Base-by-base conservation (phyloP, 2,329 filamentous ascomycete genomes). In the Neoarthrinium moseri region DNA sequence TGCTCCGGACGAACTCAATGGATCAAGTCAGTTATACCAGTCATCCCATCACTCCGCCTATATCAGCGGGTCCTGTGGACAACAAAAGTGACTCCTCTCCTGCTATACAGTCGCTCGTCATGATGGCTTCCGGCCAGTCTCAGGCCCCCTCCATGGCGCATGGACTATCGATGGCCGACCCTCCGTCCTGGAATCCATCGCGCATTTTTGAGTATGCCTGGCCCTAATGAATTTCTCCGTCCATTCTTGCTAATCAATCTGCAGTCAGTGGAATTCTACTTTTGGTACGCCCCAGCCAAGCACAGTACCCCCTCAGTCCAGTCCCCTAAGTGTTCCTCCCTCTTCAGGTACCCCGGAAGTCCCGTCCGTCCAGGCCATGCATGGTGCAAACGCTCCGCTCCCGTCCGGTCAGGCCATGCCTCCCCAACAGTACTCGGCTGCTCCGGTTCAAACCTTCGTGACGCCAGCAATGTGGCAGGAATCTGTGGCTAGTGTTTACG, bases 211-310 rank as follows among this genome's bases (percentile, higher is more conserved):
- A 92, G 90, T 95, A 80, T 77, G 89, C 80, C 37, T 33, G 12
- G 7, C 18, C 22, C 32, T 29, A 8, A 13, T 37, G 12, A 13
- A 20, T 10, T 11, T 22, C 6, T 39, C n/a, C 4, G 13, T 18
- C 6, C 10, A 18, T 38, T 7, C 35, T 23, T 38, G 33, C 35
- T 39, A 38, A 44, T n/a, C 15, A 17, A 68, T 6, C 34, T 55
- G 51, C 59, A 95, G 91, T 67, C 90, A 96, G 74, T 97, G 92
- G 91, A 91, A 95, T 68, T 85, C 87, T 61, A 91, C 92, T 54
- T 97, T 96, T 72, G 89, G 90, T 74, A 88, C 85, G 66, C 60
- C 71, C 52, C 66, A 69, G 51, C 64, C 66, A 51, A 60, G 61
- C 47, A 65, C 71, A 49, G 62, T 70, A 57, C 67, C 66, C 56